These are phyloP conservation scores for Sambucus nigra DNA, from an alignment of 129 eudicot genomes.

Conservation along the genomic window DNA sequence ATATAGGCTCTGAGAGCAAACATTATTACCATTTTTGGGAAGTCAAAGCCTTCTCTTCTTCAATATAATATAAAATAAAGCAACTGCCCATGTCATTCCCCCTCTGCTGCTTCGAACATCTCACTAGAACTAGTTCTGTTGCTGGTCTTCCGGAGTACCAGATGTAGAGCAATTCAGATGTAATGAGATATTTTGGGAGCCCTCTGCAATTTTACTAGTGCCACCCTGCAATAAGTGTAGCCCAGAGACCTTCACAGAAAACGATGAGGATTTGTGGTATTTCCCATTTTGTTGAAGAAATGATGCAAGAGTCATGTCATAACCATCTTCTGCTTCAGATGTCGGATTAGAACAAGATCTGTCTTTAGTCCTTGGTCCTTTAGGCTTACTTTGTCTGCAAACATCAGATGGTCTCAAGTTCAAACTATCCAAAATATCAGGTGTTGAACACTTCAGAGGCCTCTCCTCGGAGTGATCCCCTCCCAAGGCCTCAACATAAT, in stretches of 20 bases:
- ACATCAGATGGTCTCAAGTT: not conserved
- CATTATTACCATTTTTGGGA: too few species aligned
- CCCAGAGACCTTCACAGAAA: not conserved
- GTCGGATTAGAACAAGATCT: not conserved
- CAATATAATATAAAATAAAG: too few species aligned
- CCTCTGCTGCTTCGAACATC: too few species aligned
- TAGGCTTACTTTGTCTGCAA: not conserved
- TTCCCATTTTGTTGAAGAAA: not conserved
- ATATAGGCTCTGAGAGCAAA: too few species aligned
- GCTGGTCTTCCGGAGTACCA: too few species aligned
- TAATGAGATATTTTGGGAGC: too few species aligned
- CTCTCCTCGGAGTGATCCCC: conserved; percentile 5
- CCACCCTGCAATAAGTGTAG: too few species aligned
- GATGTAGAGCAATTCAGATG: too few species aligned
- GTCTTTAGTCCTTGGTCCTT: not conserved
- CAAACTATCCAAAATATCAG: conserved; percentile 14
- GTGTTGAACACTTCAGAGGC: conserved; percentile 15
- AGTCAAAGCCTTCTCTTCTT: too few species aligned
- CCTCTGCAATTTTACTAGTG: too few species aligned
- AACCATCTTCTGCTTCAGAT: conserved; percentile 3
- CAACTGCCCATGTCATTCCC: too few species aligned
- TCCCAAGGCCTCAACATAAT: not conserved
- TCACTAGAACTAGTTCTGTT: too few species aligned
- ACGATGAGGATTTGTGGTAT: not conserved
- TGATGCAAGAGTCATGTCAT: conserved; percentile 7